These are phyloP conservation scores for Suillus lakei DNA, from an alignment of 768 basidiomycete genomes.

Conservation along the genomic window DNA sequence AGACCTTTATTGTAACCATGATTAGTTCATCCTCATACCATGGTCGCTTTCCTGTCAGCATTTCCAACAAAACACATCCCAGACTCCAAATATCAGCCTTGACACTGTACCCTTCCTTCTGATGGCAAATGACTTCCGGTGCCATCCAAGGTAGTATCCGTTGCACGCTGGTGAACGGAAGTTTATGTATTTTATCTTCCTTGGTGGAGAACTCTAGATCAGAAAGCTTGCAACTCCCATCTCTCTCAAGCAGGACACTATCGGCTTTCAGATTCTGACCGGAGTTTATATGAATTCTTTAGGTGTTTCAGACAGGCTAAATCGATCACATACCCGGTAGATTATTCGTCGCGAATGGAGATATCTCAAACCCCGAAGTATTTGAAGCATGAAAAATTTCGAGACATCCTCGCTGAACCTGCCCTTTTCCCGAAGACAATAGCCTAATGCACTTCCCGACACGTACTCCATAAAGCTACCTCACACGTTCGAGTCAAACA, in stretches of 20 bases:
- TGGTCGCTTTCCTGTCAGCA: slow-evolving; percentile 97
- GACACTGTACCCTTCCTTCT: slow-evolving; percentile 90
- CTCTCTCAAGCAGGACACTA: slow-evolving; percentile 95
- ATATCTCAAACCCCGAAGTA: slow-evolving; percentile 89
- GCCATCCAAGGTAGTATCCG: slow-evolving; percentile 99
- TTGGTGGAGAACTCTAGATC: slow-evolving; percentile 98
- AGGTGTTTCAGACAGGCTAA: background rate
- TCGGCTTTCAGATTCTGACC: slow-evolving; percentile 93
- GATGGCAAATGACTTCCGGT: slow-evolving; percentile 88
- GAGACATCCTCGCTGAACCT: slow-evolving; percentile 92
- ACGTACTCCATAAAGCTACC: slow-evolving; percentile 97
- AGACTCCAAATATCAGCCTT: slow-evolving; percentile 99
- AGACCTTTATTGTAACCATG: slow-evolving; percentile 93
- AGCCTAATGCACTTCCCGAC: slow-evolving; percentile 93
- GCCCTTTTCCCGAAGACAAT: slow-evolving; percentile 88
- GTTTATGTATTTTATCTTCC: slow-evolving; percentile 81
- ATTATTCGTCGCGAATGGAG: slow-evolving; percentile 91
- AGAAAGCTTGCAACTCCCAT: slow-evolving; percentile 94
- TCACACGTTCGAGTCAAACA: slow-evolving; percentile 6
- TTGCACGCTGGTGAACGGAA: slow-evolving; percentile 90
- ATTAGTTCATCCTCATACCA: slow-evolving; percentile 92
- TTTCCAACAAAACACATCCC: slow-evolving; percentile 97
- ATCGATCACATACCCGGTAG: slow-evolving; percentile 69
- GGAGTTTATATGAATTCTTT: slow-evolving; percentile 8
- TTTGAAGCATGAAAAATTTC: slow-evolving; percentile 91